Conservation (phyloP, 768 basidiomycete species). For the Macrocybe gigantea region DNA sequence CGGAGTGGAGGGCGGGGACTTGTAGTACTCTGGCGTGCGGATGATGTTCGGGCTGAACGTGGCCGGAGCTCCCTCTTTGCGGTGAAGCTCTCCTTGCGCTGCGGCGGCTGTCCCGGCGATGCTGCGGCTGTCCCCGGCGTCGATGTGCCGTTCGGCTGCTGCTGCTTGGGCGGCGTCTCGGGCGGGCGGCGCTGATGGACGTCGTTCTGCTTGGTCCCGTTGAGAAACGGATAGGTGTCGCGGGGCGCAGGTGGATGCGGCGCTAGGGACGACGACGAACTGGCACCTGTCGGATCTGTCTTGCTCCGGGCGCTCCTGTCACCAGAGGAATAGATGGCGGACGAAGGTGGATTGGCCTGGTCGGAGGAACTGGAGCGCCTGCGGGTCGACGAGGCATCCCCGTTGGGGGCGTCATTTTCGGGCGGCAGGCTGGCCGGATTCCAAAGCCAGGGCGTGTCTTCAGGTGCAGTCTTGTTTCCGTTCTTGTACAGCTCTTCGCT, state of each 20-base stretch:
- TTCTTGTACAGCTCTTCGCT: slow-evolving; percentile 26
- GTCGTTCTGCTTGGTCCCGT: no score
- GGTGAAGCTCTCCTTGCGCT: slow-evolving; percentile 39
- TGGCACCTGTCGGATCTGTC: no score
- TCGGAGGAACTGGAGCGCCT: slow-evolving; percentile 9
- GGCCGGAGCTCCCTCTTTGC: slow-evolving; percentile 44
- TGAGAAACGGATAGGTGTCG: no score
- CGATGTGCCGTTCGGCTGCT: neutral
- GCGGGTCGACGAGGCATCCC: neutral
- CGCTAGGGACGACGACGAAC: no score
- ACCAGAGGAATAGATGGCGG: neutral
- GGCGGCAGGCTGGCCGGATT: slow-evolving; percentile 41
- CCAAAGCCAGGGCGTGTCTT: slow-evolving; percentile 74
- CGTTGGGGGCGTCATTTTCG: slow-evolving; percentile 16
- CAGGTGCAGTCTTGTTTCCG: slow-evolving; percentile 8
- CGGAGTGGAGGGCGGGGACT: slow-evolving; percentile 15
- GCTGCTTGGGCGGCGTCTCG: neutral
- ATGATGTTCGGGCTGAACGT: slow-evolving; percentile 69
- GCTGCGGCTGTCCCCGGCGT: neutral
- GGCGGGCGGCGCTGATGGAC: neutral
- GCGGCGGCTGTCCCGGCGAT: slow-evolving; percentile 10
- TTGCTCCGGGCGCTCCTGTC: no score
- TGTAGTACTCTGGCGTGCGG: slow-evolving; percentile 63
- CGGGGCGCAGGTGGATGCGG: no score
- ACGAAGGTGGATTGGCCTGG: slow-evolving; percentile 8